Percentiles rank a stretch among this genome's conserved stretches.
Conservation (phyloP, 352 stramenopile species). For the Globisporangium megalacanthum region DNA sequence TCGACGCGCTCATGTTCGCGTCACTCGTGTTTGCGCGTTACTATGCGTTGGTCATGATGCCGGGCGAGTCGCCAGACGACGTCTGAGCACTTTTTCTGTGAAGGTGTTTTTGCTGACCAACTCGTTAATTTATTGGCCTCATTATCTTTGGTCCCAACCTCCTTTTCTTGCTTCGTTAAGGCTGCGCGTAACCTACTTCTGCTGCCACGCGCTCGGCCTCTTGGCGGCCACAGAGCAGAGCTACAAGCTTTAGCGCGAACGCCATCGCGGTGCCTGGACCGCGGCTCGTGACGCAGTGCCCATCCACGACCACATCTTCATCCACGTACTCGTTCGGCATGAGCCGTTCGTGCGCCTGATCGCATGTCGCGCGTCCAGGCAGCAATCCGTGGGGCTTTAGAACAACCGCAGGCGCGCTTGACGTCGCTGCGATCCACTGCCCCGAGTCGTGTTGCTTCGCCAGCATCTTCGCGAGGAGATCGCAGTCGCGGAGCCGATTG, state of each 20-base stretch:
- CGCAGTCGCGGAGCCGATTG: constrained; percentile 40
- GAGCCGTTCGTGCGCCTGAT: constrained; percentile 27
- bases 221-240: constrained; percentile 41
- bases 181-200: constrained; percentile 27
- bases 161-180: constrained; percentile 30
- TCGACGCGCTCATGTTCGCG: constrained; percentile 94
- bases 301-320: constrained; percentile 55
- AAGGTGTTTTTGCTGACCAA: neutral
- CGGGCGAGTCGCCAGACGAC: neutral
- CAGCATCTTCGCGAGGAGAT: constrained; percentile 60
- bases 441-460: constrained; percentile 41
- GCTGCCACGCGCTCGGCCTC: constrained; percentile 30
- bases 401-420: constrained; percentile 39
- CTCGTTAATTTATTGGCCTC: neutral
- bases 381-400: constrained; percentile 41
- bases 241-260: constrained; percentile 48
- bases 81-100: neutral
- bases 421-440: constrained; percentile 49
- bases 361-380: constrained; percentile 40
- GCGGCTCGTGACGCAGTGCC: constrained; percentile 54
- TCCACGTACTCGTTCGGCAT: constrained; percentile 44
- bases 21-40: constrained; percentile 61
- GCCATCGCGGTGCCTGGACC: constrained; percentile 40
- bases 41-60: constrained; percentile 39
- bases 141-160: too few species aligned